Evolutionary conservation across 768 basidiomycete species (phyloP).

Genomic region (Mycena galericulata): DNA sequence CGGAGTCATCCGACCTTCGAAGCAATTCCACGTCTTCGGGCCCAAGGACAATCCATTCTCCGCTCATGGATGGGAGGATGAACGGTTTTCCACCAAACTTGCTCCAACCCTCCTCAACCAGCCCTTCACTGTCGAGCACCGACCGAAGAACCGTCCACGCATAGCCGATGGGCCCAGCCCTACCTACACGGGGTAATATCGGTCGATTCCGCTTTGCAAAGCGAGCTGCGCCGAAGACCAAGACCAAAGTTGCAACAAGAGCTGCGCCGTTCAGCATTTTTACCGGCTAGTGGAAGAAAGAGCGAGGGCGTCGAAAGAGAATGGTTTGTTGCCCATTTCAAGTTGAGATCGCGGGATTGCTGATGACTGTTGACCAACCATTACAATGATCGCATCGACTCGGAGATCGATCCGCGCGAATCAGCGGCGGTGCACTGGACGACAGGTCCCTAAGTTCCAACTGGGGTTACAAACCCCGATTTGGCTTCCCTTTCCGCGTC

Average conservation of each 20-base stretch:
- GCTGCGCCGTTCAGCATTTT: background rate
- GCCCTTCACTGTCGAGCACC: slow-evolving; percentile 16
- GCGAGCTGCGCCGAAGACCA: background rate
- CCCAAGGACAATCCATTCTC: slow-evolving; percentile 31
- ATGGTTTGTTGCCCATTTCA: too few species aligned
- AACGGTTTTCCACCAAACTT: slow-evolving; percentile 33
- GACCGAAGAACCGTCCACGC: slow-evolving; percentile 30
- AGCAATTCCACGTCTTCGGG: slow-evolving; percentile 31
- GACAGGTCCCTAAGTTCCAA: too few species aligned
- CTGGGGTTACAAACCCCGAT: too few species aligned
- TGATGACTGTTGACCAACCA: too few species aligned
- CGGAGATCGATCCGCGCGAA: too few species aligned
- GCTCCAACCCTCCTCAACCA: slow-evolving; percentile 31
- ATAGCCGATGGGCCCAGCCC: slow-evolving; percentile 33
- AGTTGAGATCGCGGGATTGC: background rate
- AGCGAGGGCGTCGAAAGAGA: too few species aligned
- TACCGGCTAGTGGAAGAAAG: too few species aligned
- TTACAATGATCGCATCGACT: too few species aligned
- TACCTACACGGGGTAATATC: slow-evolving; percentile 32
- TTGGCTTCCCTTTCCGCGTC: too few species aligned
- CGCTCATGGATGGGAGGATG: slow-evolving; percentile 32
- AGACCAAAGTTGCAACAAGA: background rate
- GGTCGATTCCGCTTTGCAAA: slow-evolving; percentile 7
- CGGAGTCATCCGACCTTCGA: slow-evolving; percentile 28
- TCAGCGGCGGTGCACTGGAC: too few species aligned